Evolutionary conservation across 768 basidiomycete species (phyloP), one percentile per base, ranked within the genome.

Genomic region (Rhizopogon vesiculosus): DNA sequence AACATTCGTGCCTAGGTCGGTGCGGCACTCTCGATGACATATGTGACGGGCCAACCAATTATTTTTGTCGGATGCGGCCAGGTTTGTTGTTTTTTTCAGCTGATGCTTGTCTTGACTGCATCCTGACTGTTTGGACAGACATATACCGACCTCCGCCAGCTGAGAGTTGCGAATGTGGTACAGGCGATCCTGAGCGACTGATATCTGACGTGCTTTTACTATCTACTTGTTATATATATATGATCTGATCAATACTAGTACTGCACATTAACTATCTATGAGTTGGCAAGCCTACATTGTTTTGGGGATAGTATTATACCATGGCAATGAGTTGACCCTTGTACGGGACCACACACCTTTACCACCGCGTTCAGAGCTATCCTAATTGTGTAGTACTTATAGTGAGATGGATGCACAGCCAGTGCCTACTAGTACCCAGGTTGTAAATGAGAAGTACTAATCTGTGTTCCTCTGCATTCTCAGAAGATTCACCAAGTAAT

Each of bases 21-120:
- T 38, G 97, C 97, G 7, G 97, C 97, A 8, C 78, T 99, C 51
- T 97, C 93, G 3, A 98, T 99, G 97, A 97, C 96, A 50, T 98
- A 97, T 71, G 93, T 98, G 53, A 98, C 97, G 2, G 96, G 97
- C 22, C 95, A 98, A 67, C 96, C 97, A 16, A 98, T 99, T 73
- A 80, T 98, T 22, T 99, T 99, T 69, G 93, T 99, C 60, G 97
- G 97, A 7, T 97, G 93, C 64, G 97, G 97, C 39, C 94, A 95
- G 87, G 91, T 92, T 60, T 41, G 84, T 67, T 46, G 25, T 55
- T 31, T 15, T n/a, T 42, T 44, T n/a, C 2, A 4, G 2, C 19
- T 4, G 15, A 15, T 38, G 3, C 25, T 16, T 13, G 8, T 15
- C 35, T 22, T 25, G 8, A 22, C 9, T 3, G 9, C 38, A 22